phyloP scores from a whole-genome alignment of 116 monocot species.

The Phalaenopsis hybrid region DNA sequence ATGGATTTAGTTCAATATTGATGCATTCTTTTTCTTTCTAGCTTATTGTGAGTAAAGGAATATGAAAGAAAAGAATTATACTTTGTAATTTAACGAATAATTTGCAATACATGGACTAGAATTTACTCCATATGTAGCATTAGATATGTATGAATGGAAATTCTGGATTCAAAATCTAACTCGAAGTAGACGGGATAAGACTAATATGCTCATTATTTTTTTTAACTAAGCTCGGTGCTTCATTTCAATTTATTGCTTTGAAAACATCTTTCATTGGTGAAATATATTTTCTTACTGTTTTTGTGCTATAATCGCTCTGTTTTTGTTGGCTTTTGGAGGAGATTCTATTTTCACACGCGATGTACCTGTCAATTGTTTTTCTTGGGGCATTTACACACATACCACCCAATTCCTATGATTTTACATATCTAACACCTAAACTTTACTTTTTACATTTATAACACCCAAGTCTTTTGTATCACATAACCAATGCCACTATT shows the following conservation, averaged over 20 bases:
- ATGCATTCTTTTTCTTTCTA: not conserved
- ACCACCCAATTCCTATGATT: no score
- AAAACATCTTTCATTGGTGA: not conserved
- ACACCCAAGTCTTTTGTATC: no score
- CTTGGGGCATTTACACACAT: not conserved
- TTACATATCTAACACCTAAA: no score
- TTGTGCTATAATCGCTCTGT: not conserved
- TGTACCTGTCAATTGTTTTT: constrained; percentile 3
- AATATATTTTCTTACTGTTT: not conserved
- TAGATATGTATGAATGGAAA: not conserved
- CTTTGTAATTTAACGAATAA: not conserved
- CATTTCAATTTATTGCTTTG: not conserved
- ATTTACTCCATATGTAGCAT: not conserved
- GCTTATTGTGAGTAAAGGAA: not conserved
- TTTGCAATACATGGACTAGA: not conserved
- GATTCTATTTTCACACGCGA: constrained; percentile 5
- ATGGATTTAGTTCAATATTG: not conserved
- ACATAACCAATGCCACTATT: no score
- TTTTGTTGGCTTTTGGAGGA: not conserved
- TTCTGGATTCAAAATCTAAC: not conserved
- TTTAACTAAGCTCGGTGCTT: not conserved
- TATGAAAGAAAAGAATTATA: not conserved
- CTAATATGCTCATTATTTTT: not conserved
- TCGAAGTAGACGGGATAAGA: not conserved
- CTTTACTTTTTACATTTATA: no score